Conservation (phyloP, 495 filamentous ascomycete genomes). For the Neurospora intermedia region DNA sequence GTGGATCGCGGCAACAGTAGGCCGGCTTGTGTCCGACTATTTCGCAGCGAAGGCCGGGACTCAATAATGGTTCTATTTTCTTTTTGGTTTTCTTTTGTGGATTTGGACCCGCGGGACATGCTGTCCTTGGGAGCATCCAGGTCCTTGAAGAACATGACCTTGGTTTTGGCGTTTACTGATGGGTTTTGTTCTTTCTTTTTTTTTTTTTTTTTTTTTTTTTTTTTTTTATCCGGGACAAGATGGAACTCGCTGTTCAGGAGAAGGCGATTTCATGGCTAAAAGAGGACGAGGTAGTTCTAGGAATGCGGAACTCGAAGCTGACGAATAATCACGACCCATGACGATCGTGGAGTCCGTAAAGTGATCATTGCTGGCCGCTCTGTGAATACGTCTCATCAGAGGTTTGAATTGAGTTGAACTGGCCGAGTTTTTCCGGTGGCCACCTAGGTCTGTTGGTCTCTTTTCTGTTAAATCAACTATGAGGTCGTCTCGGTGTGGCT, state of each 20-base stretch:
- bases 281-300: neutral
- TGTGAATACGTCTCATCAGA: neutral
- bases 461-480: neutral
- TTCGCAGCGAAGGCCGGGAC: conserved; percentile 11
- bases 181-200: neutral
- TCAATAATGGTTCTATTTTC: neutral
- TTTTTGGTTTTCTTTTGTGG: neutral
- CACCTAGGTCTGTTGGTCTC: neutral
- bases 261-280: neutral
- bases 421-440: neutral
- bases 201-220: no score
- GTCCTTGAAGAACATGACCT: neutral
- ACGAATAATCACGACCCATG: neutral
- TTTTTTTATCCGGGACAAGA: no score
- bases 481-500: neutral
- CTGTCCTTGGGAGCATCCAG: neutral
- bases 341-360: neutral
- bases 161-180: neutral
- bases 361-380: neutral
- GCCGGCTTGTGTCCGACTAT: conserved; percentile 27
- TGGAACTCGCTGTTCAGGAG: neutral
- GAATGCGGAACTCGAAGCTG: neutral
- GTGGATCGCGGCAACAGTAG: conserved; percentile 36
- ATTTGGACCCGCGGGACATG: neutral
- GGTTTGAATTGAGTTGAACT: neutral